Percentiles rank a stretch among this genome's conserved stretches.
phyloP scores from a whole-genome alignment of 2,329 filamentous ascomycete genomes.

The Arthrobotrys pseudoclavata region DNA sequence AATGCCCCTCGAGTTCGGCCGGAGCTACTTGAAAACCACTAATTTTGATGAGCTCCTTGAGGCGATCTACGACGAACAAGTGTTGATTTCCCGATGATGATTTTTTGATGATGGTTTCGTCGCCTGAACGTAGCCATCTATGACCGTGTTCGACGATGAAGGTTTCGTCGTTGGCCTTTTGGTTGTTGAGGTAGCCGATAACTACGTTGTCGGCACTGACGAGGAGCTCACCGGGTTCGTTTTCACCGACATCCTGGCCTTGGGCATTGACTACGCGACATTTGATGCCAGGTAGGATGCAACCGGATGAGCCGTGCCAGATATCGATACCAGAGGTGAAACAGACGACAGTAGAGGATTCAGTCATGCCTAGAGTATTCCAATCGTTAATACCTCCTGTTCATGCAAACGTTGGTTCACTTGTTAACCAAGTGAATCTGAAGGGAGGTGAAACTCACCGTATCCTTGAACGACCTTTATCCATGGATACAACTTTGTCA shows the following conservation, averaged over 20 bases:
- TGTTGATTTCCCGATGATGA: conserved; percentile 80
- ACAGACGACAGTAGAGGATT: conserved; percentile 79
- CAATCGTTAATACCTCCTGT: conserved; percentile 15
- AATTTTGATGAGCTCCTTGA: conserved; percentile 73
- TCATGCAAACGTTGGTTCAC: not conserved
- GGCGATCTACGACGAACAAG: conserved; percentile 85
- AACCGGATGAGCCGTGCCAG: conserved; percentile 79
- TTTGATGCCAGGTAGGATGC: conserved; percentile 75
- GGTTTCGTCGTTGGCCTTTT: conserved; percentile 83
- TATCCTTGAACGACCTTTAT: conserved; percentile 81
- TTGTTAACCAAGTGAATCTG: not conserved
- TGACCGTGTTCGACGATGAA: conserved; percentile 76
- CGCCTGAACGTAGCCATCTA: conserved; percentile 85
- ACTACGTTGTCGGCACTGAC: conserved; percentile 82
- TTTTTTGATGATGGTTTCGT: conserved; percentile 80
- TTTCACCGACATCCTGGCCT: conserved; percentile 77
- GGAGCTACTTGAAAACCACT: conserved; percentile 71
- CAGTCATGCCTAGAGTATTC: conserved; percentile 75
- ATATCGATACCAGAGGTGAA: conserved; percentile 75
- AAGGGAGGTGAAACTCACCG: conserved; percentile 67
- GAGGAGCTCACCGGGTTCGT: conserved; percentile 84
- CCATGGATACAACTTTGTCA: conserved; percentile 74
- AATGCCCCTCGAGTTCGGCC: conserved; percentile 68
- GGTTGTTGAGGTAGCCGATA: conserved; percentile 88
- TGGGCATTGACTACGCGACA: conserved; percentile 78